Percentiles rank a stretch among this genome's conserved stretches.
phyloP scores from a whole-genome alignment of 2,329 filamentous ascomycete genomes.

The Scedosporium aurantiacum region DNA sequence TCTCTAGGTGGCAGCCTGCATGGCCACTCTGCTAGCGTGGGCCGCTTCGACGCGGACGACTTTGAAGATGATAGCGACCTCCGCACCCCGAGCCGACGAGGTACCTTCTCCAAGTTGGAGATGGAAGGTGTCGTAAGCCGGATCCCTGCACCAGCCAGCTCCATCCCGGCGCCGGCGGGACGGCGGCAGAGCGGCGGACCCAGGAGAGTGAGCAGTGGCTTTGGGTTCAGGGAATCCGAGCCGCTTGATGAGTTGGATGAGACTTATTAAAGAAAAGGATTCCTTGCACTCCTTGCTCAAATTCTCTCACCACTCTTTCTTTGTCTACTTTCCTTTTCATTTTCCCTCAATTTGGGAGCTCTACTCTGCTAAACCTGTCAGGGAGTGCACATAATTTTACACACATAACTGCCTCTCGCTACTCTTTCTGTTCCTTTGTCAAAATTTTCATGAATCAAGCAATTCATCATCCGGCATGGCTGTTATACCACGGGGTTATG shows the following conservation, averaged over 20 bases:
- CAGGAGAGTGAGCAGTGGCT: slow-evolving; percentile 28
- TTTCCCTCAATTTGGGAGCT: not conserved
- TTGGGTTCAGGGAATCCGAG: slow-evolving; percentile 11
- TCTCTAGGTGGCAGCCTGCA: slow-evolving; percentile 57
- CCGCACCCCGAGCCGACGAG: slow-evolving; percentile 43
- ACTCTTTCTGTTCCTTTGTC: not conserved
- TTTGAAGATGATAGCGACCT: slow-evolving; percentile 30
- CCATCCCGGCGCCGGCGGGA: slow-evolving; percentile 32
- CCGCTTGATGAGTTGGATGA: slow-evolving; percentile 38
- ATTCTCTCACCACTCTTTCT: slow-evolving; percentile 3
- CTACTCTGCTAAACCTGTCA: not conserved
- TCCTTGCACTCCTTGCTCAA: not conserved
- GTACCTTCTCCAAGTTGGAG: slow-evolving; percentile 40
- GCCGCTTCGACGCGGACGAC: slow-evolving; percentile 36
- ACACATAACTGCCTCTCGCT: not conserved
- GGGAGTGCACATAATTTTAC: no score
- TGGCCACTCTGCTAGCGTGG: slow-evolving; percentile 46
- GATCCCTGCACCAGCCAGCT: slow-evolving; percentile 30
- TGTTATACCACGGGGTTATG: slow-evolving; percentile 5
- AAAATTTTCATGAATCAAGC: slow-evolving; percentile 1
- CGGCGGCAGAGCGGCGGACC: slow-evolving; percentile 31
- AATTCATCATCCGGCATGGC: not conserved
- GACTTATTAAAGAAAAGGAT: slow-evolving; percentile 36
- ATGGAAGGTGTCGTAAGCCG: slow-evolving; percentile 25
- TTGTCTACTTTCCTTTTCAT: not conserved